phyloP scores from a whole-genome alignment of 2,329 filamentous ascomycete species.

The Pseudogymnoascus sp. region DNA sequence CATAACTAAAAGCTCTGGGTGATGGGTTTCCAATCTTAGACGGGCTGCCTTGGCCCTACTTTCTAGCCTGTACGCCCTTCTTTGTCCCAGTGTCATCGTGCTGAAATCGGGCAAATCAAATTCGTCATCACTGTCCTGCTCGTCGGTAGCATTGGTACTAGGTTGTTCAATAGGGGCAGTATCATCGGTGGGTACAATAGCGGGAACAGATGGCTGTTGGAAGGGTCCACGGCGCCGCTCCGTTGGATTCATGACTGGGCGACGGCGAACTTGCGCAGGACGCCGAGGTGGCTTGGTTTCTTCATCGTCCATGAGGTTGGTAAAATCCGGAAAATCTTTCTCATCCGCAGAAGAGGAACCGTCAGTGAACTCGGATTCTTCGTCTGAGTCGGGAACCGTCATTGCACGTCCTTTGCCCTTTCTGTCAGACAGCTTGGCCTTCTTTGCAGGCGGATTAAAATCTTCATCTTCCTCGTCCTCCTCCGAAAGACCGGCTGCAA shows the following conservation, averaged over 20 bases:
- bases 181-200: slow-evolving; percentile 25
- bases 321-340: background rate
- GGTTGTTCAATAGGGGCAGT: slow-evolving; percentile 9
- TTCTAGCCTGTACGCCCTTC: slow-evolving; percentile 29
- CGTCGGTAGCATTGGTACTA: background rate
- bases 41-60: slow-evolving; percentile 42
- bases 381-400: slow-evolving; percentile 21
- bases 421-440: slow-evolving; percentile 12
- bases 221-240: background rate
- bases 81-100: slow-evolving; percentile 14
- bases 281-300: slow-evolving; percentile 11
- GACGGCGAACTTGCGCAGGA: slow-evolving; percentile 22
- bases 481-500: slow-evolving; percentile 15
- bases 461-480: slow-evolving; percentile 14
- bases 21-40: slow-evolving; percentile 60
- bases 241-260: background rate
- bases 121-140: background rate
- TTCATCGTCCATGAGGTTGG: slow-evolving; percentile 8
- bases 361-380: slow-evolving; percentile 8
- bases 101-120: slow-evolving; percentile 12
- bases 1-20: slow-evolving; percentile 75
- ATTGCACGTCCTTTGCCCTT: slow-evolving; percentile 17
- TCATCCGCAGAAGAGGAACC: background rate
- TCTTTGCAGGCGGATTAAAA: slow-evolving; percentile 15
- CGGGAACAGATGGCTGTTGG: slow-evolving; percentile 16